phyloP scores from a whole-genome alignment of 2,329 filamentous ascomycete species.

The Aspergillus quadricinctus region DNA sequence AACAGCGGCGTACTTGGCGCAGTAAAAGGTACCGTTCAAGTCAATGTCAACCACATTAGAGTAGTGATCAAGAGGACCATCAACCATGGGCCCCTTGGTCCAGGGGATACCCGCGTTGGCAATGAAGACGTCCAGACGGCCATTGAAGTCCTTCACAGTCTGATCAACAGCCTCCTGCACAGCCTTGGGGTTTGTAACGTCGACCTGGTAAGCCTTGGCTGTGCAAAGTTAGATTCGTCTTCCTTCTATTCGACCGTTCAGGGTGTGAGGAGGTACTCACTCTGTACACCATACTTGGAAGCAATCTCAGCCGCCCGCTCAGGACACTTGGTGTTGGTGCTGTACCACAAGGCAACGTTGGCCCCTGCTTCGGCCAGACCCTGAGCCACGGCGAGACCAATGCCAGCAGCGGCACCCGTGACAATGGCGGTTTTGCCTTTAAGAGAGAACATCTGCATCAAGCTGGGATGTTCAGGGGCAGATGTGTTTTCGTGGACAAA shows the following conservation, averaged over 20 bases:
- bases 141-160: slow-evolving; percentile 61
- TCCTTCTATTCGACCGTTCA: neutral
- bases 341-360: slow-evolving; percentile 70
- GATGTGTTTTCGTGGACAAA: slow-evolving; percentile 58
- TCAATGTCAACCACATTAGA: slow-evolving; percentile 66
- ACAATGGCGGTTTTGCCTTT: slow-evolving; percentile 68
- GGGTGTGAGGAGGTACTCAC: slow-evolving; percentile 22
- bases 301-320: slow-evolving; percentile 61
- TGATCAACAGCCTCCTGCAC: slow-evolving; percentile 40
- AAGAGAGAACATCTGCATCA: slow-evolving; percentile 65
- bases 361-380: slow-evolving; percentile 66
- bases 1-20: slow-evolving; percentile 63
- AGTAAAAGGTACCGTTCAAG: slow-evolving; percentile 74
- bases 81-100: slow-evolving; percentile 64
- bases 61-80: slow-evolving; percentile 62
- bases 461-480: slow-evolving; percentile 41
- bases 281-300: slow-evolving; percentile 61
- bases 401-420: slow-evolving; percentile 65
- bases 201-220: slow-evolving; percentile 49
- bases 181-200: slow-evolving; percentile 41
- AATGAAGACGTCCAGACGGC: slow-evolving; percentile 71
- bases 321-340: slow-evolving; percentile 62
- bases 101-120: slow-evolving; percentile 75
- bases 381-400: slow-evolving; percentile 62
- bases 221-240: slow-evolving; percentile 5